Conservation (phyloP, 805 yeast genomes). For the Kodamaea hsintzibuensis region DNA sequence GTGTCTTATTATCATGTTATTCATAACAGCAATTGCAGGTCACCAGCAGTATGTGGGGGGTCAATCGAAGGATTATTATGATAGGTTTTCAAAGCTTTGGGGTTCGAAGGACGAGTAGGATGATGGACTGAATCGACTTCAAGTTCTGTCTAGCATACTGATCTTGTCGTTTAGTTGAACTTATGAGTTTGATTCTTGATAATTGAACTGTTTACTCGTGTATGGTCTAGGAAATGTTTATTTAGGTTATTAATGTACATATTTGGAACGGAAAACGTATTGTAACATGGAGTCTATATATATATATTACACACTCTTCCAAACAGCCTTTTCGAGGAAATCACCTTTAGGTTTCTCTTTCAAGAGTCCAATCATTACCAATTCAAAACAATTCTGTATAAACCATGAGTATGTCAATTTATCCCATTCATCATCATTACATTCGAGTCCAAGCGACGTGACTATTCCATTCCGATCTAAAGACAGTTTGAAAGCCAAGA, state of each 20-base stretch:
- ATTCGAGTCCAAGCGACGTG: constrained; percentile 5
- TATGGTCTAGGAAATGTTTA: background rate
- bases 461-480: constrained; percentile 30
- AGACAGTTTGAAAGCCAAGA: constrained; percentile 56
- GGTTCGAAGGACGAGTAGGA: background rate
- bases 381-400: constrained; percentile 69
- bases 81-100: constrained; percentile 6
- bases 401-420: constrained; percentile 69
- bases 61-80: constrained; percentile 3
- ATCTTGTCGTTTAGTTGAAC: no score
- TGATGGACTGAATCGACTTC: no score
- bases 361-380: constrained; percentile 67
- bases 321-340: constrained; percentile 64
- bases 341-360: constrained; percentile 66
- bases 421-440: constrained; percentile 53
- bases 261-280: no score
- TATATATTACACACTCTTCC: constrained; percentile 62
- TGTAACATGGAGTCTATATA: background rate
- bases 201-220: background rate
- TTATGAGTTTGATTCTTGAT: background rate
- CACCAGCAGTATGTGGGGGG: constrained; percentile 19
- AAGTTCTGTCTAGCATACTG: no score
- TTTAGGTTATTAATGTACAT: background rate
- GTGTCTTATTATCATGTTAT: constrained; percentile 23
- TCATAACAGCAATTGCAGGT: constrained; percentile 30